A percentile compares a stretch with the other conserved stretches of the same genome.
Evolutionary conservation across 2,329 filamentous ascomycete genomes (phyloP).

Genomic region (Claviceps sorghi): DNA sequence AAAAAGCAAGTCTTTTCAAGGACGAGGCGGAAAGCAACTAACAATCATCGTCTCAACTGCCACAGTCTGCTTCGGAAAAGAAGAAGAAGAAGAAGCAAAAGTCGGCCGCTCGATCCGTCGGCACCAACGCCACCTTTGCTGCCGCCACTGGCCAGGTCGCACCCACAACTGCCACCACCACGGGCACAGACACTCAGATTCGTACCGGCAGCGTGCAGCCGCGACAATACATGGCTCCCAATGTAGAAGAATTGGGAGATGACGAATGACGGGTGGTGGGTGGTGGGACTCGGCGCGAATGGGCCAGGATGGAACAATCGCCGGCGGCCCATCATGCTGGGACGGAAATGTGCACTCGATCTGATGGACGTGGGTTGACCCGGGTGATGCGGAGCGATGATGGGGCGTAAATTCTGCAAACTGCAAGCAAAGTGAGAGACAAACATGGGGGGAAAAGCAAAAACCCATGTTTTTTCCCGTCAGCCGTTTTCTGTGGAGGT

Average conservation of each 20-base stretch:
- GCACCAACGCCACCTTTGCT: slow-evolving; percentile 30
- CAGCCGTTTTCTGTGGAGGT: too few relatives aligned
- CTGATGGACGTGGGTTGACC: background rate
- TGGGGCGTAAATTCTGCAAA: background rate
- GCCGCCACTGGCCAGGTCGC: slow-evolving; percentile 37
- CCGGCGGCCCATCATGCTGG: background rate
- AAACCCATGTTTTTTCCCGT: too few relatives aligned
- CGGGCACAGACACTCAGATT: slow-evolving; percentile 40
- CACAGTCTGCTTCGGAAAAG: slow-evolving; percentile 10
- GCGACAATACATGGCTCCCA: slow-evolving; percentile 34
- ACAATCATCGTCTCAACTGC: too few relatives aligned
- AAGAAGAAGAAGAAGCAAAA: slow-evolving; percentile 45
- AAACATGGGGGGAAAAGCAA: background rate
- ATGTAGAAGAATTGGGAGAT: slow-evolving; percentile 37
- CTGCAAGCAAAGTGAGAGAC: background rate
- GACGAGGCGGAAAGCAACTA: too few relatives aligned
- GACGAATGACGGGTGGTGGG: slow-evolving; percentile 24
- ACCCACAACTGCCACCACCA: slow-evolving; percentile 40
- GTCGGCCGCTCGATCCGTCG: slow-evolving; percentile 19
- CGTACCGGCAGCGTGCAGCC: slow-evolving; percentile 27
- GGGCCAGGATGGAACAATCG: too few relatives aligned
- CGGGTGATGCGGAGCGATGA: background rate
- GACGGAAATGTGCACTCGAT: background rate
- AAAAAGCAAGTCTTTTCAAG: background rate
- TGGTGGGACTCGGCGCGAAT: background rate